Evolutionary conservation across 73 alveolate genomes (phyloP), one percentile per base, ranked within the genome.

Genomic region (Halteria grandinella): DNA sequence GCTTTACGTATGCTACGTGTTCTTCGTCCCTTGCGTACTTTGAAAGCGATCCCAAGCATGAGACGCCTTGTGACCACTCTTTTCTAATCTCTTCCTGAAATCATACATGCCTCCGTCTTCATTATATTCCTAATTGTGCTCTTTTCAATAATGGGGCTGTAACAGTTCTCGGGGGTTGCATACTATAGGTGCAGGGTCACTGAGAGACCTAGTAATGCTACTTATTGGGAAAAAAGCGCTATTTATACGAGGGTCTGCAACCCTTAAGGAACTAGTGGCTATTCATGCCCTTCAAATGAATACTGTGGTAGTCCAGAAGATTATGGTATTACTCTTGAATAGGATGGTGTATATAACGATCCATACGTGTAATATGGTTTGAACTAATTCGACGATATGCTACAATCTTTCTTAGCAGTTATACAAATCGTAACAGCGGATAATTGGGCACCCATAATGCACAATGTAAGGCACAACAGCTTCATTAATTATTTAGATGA

Each of bases 101-200:
- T 87, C 24, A 79, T 59, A 23, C 69, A 87, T 45, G 87, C 75
- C 10, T 50, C 83, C 6, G 21, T 69, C 12, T 79, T 87, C 69
- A 41, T 87, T 32, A 24, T 51, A 6, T 83, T 87, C 51, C 18
- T 81, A 8, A 28, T 87, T 17, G 37, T 83, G 60, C 45, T 87
- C 2, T 87, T 70, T 43, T 91, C 89, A 14, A 81, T 87, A n/a
- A 21, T 83, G 27, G 91, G 92, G 31, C 31, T 75, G 12, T 78
- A 83, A 48, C 31, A 66, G 21, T 87, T 60, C 48, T 51, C 32
- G 54, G 95, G 91, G 0, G 74, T 66, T 24, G 27, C 73, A 23
- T 50, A 69, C 36, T 75, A 53, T 6, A 75, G 82, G 48, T 87
- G 95, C 64, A 12, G 64, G 5, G 14, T 23, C 14, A 51, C 64